These are phyloP conservation scores for Mycosphaerella sp. DNA, from an alignment of 2,329 filamentous ascomycete species.

Conservation along the genomic window DNA sequence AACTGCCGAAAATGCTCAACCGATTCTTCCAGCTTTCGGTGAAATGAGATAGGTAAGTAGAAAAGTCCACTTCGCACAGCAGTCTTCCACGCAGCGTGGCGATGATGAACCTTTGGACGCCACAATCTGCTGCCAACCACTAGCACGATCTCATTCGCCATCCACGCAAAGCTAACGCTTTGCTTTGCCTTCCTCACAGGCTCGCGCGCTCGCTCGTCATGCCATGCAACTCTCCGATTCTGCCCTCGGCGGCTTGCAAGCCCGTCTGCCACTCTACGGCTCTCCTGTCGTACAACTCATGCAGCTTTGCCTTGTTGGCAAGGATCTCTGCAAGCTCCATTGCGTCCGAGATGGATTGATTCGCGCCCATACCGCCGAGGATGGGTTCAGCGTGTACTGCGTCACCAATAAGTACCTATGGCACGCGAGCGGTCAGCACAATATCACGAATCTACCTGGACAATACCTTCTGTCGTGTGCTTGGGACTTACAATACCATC, in stretches of 20 bases:
- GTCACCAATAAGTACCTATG: slow-evolving; percentile 36
- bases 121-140: slow-evolving; percentile 9
- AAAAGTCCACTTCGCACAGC: not conserved
- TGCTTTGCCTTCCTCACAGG: slow-evolving; percentile 8
- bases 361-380: slow-evolving; percentile 38
- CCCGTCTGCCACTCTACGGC: slow-evolving; percentile 21
- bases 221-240: slow-evolving; percentile 27
- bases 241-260: slow-evolving; percentile 21
- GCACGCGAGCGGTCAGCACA: not conserved
- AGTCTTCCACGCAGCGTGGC: not conserved
- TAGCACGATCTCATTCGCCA: slow-evolving; percentile 3
- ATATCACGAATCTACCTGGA: not conserved
- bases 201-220: slow-evolving; percentile 5
- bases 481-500: slow-evolving; percentile 19
- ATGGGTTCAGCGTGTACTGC: slow-evolving; percentile 39
- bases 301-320: slow-evolving; percentile 13
- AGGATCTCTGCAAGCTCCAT: slow-evolving; percentile 33
- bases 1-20: no score
- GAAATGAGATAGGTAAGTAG: no score
- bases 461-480: not conserved
- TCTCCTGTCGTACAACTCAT: slow-evolving; percentile 21
- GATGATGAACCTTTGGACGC: slow-evolving; percentile 3
- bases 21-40: no score
- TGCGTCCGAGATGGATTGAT: slow-evolving; percentile 37
- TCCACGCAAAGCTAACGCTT: slow-evolving; percentile 1